phyloP scores from a whole-genome alignment of 2,329 filamentous ascomycete species.

The Aspergillus pseudoviridinutans region DNA sequence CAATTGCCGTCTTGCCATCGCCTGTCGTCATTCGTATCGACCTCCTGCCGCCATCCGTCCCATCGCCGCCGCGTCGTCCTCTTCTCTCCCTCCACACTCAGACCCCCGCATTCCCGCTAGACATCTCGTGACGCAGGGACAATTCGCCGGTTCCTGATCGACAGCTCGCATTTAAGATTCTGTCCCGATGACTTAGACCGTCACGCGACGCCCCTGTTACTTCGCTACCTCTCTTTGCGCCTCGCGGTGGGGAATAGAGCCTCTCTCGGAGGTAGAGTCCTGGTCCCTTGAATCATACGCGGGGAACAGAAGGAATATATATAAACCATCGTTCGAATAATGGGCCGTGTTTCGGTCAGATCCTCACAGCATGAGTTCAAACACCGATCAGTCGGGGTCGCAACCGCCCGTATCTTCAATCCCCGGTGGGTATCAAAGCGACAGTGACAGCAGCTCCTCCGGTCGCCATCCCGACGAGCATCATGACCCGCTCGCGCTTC shows the following conservation, averaged over 20 bases:
- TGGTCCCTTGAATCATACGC: neutral
- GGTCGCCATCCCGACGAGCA: conserved; percentile 8
- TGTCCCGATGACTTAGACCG: conserved; percentile 11
- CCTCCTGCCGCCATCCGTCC: neutral
- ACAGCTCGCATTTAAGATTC: neutral
- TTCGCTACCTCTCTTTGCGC: conserved; percentile 3
- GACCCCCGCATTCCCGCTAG: neutral
- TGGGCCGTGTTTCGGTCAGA: neutral
- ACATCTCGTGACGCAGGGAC: conserved; percentile 8
- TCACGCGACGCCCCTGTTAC: conserved; percentile 4
- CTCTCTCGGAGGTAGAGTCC: neutral
- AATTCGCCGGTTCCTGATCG: conserved; percentile 3
- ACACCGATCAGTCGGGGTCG: neutral
- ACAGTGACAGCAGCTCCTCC: conserved; percentile 14
- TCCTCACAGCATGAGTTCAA: neutral
- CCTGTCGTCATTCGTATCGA: conserved; percentile 4
- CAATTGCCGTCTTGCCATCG: neutral
- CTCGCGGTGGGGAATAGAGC: conserved; percentile 4
- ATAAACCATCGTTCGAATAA: neutral
- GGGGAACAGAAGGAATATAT: neutral
- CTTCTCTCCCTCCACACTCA: neutral
- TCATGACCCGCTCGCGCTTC: conserved; percentile 43
- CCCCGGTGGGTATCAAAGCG: conserved; percentile 10
- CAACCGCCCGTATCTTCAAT: neutral
- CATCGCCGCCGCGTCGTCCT: neutral